Evolutionary conservation across 2,329 filamentous ascomycete genomes (phyloP).

Genomic region (Pyrenophora graminea): DNA sequence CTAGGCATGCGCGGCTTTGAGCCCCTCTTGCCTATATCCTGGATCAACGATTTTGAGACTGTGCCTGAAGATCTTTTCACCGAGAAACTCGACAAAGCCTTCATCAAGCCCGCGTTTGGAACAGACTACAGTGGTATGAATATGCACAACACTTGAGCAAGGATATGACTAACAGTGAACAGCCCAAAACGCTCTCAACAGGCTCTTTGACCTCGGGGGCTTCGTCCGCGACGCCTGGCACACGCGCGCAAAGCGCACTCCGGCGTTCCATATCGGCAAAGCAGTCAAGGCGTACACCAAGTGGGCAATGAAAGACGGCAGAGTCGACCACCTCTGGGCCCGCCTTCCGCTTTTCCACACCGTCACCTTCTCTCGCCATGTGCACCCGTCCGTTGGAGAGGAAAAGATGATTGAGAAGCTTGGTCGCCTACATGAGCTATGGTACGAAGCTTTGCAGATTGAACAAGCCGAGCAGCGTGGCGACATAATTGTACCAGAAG

Average conservation of each 20-base stretch:
- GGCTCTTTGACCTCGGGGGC: conserved; percentile 56
- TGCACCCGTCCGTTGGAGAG: conserved; percentile 48
- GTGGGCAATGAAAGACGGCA: conserved; percentile 59
- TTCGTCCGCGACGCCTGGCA: conserved; percentile 56
- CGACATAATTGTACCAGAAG: conserved; percentile 18
- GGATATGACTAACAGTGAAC: conserved; percentile 13
- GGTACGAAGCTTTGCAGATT: conserved; percentile 46
- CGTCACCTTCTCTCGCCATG: conserved; percentile 47
- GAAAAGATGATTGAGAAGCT: conserved; percentile 51
- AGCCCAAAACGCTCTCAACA: conserved; percentile 57
- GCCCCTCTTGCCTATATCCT: conserved; percentile 57
- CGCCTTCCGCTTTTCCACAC: conserved; percentile 54
- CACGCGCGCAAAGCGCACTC: conserved; percentile 43
- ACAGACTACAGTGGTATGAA: conserved; percentile 53
- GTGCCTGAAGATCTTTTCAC: conserved; percentile 60
- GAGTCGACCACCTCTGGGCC: conserved; percentile 43
- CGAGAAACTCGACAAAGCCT: conserved; percentile 46
- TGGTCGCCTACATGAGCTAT: conserved; percentile 49
- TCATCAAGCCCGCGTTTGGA: conserved; percentile 52
- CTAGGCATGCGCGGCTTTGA: conserved; percentile 61
- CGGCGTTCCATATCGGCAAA: conserved; percentile 47
- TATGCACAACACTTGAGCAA: background rate
- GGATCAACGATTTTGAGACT: conserved; percentile 59
- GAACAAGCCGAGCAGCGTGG: conserved; percentile 10
- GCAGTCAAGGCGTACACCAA: conserved; percentile 55